Evolutionary conservation across 2,329 filamentous ascomycete species (phyloP), one percentile per base, ranked within the genome.

Genomic region (Ophiostoma ulmi): DNA sequence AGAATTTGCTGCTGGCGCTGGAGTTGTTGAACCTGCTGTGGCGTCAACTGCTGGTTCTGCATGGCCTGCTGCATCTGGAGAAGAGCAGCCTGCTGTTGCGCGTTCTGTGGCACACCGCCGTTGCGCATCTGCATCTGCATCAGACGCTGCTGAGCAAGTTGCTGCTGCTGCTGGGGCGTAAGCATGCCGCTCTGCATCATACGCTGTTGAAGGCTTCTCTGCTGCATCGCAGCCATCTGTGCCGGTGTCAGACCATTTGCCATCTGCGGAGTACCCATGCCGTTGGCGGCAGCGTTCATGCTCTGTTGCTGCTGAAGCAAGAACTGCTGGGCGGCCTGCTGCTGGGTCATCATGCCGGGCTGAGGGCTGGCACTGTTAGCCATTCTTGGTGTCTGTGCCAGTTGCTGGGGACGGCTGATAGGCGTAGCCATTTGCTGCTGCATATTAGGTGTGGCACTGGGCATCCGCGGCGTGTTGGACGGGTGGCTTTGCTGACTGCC

Each of bases 401-500:
- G 83, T 48, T 76, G 75, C 71, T 77, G 77, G 13, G 76, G 84
- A 78, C 76, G 82, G 78, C 72, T 86, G 79, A 88, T 84, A 0
- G 88, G 88, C 0, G 88, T 90, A 38, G 83, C 84, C 52, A 72
- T 69, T 35, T 72, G 72, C 52, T 70, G 70, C 71, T 88, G 86
- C 14, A 89, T 85, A 72, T 86, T 87, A 1, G 88, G 88, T 1
- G 88, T 90, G 17, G 85, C 83, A 73, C 83, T 84, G 6, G 84
- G 85, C 79, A 90, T 86, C 14, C 87, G 83, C 36, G 88, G 88
- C 11, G 88, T 90, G n/a, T 84, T 85, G 2, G 86, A 83, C 2
- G 83, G 82, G 77, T 90, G 88, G 74, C 88, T 90, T 76, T 90
- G 88, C 75, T 90, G 88, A 75, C 88, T 90, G 71, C 86, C 86